phyloP scores from a whole-genome alignment of 768 basidiomycete genomes.

The Amanita muscaria region DNA sequence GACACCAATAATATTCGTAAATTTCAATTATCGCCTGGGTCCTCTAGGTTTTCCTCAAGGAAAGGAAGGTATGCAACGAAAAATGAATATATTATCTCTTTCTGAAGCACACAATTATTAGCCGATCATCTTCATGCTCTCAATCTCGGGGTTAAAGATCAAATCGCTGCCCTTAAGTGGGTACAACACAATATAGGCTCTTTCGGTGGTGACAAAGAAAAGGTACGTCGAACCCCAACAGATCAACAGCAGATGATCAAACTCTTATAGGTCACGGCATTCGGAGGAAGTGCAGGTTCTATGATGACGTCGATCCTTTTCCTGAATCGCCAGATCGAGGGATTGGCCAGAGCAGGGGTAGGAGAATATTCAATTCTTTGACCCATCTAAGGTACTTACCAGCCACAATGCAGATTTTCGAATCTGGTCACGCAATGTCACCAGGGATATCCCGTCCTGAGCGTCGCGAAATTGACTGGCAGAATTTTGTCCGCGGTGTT shows the following conservation, averaged over 20 bases:
- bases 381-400: not conserved
- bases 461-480: no score
- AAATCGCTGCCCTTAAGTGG: no score
- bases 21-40: no score
- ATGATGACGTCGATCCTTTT: conserved; percentile 30
- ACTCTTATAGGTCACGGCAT: no score
- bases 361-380: conserved; percentile 8
- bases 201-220: conserved; percentile 51
- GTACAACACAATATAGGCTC: conserved; percentile 43
- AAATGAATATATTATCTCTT: no score
- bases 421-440: conserved; percentile 35
- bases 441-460: no score
- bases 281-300: no score
- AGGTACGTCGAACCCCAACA: conserved; percentile 24
- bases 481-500: no score
- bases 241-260: no score
- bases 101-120: no score
- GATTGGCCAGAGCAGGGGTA: conserved; percentile 24
- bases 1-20: conserved; percentile 37
- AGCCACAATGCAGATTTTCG: conserved; percentile 26
- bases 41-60: no score
- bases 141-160: conserved; percentile 33
- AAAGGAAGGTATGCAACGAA: conserved; percentile 20
- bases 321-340: conserved; percentile 21
- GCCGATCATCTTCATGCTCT: conserved; percentile 24